phyloP scores from a whole-genome alignment of 495 filamentous ascomycete genomes.

The Annulohypoxylon moriforme region DNA sequence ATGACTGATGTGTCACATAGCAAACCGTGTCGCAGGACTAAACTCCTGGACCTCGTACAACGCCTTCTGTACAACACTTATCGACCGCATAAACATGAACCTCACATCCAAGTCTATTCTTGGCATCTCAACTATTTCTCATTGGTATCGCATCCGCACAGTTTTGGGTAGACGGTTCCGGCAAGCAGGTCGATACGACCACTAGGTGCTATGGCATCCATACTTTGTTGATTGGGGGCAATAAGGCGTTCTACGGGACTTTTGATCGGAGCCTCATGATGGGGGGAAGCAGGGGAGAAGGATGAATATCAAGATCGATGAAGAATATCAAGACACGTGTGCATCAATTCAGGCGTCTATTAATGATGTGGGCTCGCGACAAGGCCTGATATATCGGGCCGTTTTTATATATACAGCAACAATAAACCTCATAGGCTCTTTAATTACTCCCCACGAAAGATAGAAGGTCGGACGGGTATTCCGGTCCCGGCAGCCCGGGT shows the following conservation, averaged over 20 bases:
- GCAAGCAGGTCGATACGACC: slow-evolving; percentile 19
- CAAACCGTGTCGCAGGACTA: slow-evolving; percentile 64
- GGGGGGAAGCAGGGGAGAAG: slow-evolving; percentile 24
- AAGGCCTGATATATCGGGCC: slow-evolving; percentile 15
- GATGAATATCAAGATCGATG: slow-evolving; percentile 41
- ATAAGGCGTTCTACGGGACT: slow-evolving; percentile 30
- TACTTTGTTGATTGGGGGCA: slow-evolving; percentile 29
- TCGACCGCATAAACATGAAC: slow-evolving; percentile 20
- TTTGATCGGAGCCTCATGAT: slow-evolving; percentile 13
- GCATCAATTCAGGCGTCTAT: slow-evolving; percentile 25
- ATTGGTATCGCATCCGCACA: slow-evolving; percentile 33
- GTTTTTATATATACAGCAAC: slow-evolving; percentile 29
- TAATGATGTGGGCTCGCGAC: neutral
- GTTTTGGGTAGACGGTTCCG: slow-evolving; percentile 38
- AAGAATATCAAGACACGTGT: slow-evolving; percentile 29
- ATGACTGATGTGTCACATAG: slow-evolving; percentile 42
- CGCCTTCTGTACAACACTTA: slow-evolving; percentile 42
- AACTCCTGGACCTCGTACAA: slow-evolving; percentile 16
- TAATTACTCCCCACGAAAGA: slow-evolving; percentile 14
- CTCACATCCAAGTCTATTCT: slow-evolving; percentile 1
- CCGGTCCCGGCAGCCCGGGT: slow-evolving; percentile 24
- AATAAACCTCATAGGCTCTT: slow-evolving; percentile 18
- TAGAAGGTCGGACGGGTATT: slow-evolving; percentile 17
- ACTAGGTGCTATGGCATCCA: slow-evolving; percentile 5
- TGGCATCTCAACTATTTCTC: slow-evolving; percentile 21